phyloP scores from a whole-genome alignment of 148 eudicot genomes.

The Cornus controversa region DNA sequence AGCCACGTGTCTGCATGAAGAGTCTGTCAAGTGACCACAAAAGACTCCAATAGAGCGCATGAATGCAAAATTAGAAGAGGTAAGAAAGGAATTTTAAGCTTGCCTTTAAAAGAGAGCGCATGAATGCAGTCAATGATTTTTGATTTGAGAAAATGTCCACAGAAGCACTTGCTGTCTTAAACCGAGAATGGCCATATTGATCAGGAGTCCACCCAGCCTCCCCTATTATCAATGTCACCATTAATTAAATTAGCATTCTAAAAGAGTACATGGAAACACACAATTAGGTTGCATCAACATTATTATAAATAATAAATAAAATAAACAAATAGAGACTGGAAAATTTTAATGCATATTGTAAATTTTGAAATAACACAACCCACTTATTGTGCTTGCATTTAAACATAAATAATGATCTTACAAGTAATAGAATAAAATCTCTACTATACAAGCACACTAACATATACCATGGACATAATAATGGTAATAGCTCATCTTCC shows the following conservation, averaged over 20 bases:
- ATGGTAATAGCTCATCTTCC: not conserved
- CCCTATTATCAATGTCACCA: slow-evolving; percentile 35
- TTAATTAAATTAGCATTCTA: not conserved
- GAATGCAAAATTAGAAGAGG: not conserved
- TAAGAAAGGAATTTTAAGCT: slow-evolving; percentile 16
- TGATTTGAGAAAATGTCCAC: slow-evolving; percentile 62
- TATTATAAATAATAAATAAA: not conserved
- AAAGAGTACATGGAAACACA: no score
- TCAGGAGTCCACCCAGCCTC: slow-evolving; percentile 99
- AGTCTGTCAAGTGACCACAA: no score
- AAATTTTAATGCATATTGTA: not conserved
- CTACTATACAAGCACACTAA: not conserved
- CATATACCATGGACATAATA: not conserved
- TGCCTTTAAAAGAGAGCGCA: slow-evolving; percentile 89
- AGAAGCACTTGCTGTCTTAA: slow-evolving; percentile 46
- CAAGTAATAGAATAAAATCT: not conserved
- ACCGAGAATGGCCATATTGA: slow-evolving; percentile 87
- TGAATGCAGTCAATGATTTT: slow-evolving; percentile 64
- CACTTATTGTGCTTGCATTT: not conserved
- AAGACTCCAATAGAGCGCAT: no score
- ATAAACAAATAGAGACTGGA: not conserved
- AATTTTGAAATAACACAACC: not conserved
- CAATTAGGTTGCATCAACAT: not conserved
- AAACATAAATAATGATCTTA: not conserved
- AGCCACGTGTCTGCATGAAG: no score